Evolutionary conservation across 1,139 yeast genomes (phyloP), one percentile per base, ranked within the genome.

Genomic region (Blastobotrys aristatus): DNA sequence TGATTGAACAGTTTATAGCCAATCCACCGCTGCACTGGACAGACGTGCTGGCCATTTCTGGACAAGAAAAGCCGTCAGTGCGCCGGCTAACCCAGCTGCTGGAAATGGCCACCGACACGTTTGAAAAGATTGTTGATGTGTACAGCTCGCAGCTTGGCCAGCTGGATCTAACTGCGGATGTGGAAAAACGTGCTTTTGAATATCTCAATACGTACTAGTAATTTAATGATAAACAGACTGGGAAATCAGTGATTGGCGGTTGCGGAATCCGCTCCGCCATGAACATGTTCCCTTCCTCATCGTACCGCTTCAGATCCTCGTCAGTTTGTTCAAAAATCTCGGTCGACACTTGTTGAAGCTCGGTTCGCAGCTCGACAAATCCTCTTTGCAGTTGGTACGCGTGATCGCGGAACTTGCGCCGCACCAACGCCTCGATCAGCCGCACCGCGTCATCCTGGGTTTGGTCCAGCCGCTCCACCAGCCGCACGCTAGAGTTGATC

Each of bases 231-330:
- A 14, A 13, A 5, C 30, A 27, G n/a, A 13, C 30, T 13, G 47
- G 43, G 18, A 44, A 44, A 14, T 37, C 29, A 16, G 30, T 24
- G 38, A 44, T 26, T 4, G 20, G 29, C 16, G 47, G 47, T 20
- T 37, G 36, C 14, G 38, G 43, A 14, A 44, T 38, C n/a, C 26
- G 21, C 6, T 44, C 47, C 4, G 47, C 47, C 37, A 31, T 16
- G 48, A 87, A 90, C 11, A 87, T 76, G 54, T 84, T 82, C 2
- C 97, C 97, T 54, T 87, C 80, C 40, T 90, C 97, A 63, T 89
- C 94, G 48, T 85, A 70, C 65, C 97, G 78, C 67, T 88, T 95
- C 57, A 96, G 76, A 60, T 89, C 96, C 56, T 78, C 79, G 57
- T 87, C 95, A 56, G 85, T 82, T 16, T 59, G 56, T 42, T 75